Conservation (phyloP, 345 rosid species). For the Firmiana major region DNA sequence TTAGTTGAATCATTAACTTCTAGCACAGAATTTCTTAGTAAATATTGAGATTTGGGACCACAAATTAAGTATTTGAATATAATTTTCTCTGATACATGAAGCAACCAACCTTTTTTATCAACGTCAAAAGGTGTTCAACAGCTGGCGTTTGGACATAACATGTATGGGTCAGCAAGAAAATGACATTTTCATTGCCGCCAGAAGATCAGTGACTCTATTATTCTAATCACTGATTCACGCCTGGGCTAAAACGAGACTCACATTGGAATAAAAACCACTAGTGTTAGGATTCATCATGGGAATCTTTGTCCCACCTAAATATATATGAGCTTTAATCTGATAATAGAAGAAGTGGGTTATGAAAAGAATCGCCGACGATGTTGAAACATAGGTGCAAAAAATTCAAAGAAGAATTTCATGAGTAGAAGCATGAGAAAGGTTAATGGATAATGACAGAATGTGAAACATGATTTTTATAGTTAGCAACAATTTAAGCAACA, state of each 20-base stretch:
- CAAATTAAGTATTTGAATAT: background rate
- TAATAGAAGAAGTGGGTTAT: background rate
- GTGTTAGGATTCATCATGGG: background rate
- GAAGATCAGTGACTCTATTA: no score
- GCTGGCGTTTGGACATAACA: slow-evolving; percentile 6
- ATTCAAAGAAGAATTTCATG: slow-evolving; percentile 9
- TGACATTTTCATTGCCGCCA: background rate
- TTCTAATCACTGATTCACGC: background rate
- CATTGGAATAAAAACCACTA: background rate
- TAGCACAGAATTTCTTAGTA: background rate
- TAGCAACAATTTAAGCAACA: no score
- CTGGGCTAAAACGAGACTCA: background rate
- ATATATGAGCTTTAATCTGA: no score
- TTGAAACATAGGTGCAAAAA: slow-evolving; percentile 5
- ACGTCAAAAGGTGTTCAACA: background rate
- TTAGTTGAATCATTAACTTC: background rate
- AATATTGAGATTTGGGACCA: background rate
- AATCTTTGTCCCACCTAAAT: no score
- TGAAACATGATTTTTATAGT: no score
- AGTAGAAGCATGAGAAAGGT: slow-evolving; percentile 13
- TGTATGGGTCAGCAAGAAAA: slow-evolving; percentile 2
- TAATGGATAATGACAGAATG: no score
- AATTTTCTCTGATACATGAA: background rate
- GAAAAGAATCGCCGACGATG: background rate
- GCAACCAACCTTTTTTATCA: background rate